Evolutionary conservation across 139 green algal genomes (phyloP), one percentile per base, ranked within the genome.

Genomic region (Asterochloris erici): DNA sequence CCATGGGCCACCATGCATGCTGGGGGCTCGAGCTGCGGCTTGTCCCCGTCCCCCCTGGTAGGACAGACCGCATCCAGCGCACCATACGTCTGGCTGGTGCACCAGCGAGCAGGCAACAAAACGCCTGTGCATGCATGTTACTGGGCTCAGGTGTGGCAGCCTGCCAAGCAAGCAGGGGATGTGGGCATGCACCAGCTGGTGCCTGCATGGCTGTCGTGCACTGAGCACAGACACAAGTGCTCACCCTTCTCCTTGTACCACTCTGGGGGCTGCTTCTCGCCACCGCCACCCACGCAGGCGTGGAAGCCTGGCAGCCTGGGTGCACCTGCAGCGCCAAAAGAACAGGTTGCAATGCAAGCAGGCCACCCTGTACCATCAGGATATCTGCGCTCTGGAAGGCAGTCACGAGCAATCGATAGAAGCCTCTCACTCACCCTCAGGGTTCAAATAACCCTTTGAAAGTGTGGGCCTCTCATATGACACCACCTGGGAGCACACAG

Each of bases 281-380:
- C 94, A 24, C 96, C 96, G n/a, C 89, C 93, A 23, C 96, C 96
- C 10, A 98, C 96, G 81, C 85, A 94, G 0, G 96, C 95, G 91
- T 99, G 96, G 87, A 99, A 99, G 47, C 96, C 96, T 21, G 96
- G 96, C 28, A 99, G 86, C 16, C 93, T 82, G 12, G 96, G 92
- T 27, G 91, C 82, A 28, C 85, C 91, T 93, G 84, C 38, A 79
- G 9, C 54, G 26, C 14, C 1, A 23, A 63, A 70, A 38, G 9
- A 84, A 14, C 73, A 75, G 61, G 16, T 64, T 74, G 19, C 64
- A 73, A 24, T 71, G 27, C 14, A n/a, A 19, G 47, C 12, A 16
- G 19, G 47, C 21, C 70, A 0, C 14, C 64, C 63, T 15, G 29
- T 16, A 80, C 23, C 14, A 54, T 54, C 15, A 69, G 60, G 11